Base-by-base conservation (phyloP, 306 rosid genomes). In the Cicer yamashitae region DNA sequence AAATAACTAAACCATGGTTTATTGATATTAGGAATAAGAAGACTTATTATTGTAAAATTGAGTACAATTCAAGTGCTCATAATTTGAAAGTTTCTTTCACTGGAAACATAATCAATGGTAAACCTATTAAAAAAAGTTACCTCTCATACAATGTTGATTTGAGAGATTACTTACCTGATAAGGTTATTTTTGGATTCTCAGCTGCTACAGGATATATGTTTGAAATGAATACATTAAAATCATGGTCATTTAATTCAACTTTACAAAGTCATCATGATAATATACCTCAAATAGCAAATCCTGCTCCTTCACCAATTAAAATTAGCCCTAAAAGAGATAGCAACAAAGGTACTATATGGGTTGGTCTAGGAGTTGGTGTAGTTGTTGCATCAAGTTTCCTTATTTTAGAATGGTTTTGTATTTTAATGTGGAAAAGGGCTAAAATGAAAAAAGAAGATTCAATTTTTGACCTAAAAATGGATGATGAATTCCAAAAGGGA, bases 211-310 rank as follows among this genome's bases (percentile, higher is more conserved):
- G 72, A 46, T 30, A 44, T 9, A 7, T 45, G 72, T 45, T 67
- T 47, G 72, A 67, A 39, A 67, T 67, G 72, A 45, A 67, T 67
- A 67, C 40, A 13, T 3, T 67, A 47, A 47, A 18, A n/a, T 45
- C 72, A 22, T 67, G 72, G 72, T 67, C 56, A 22, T 67, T 67
- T 17, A 22, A 67, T 67, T 67, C 72, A 47, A 67, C 20, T 67
- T 67, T 67, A 45, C 41, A 45, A 7, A 22, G 43, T 15, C 12
- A 9, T 47, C 52, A 39, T 14, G 30, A 67, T 12, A 4, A 45
- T 18, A 67, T 5, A 6, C 45, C 71, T 3, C 15, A 25, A 39
- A 63, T 63, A 7, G 1, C 71, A 10, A 67, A 45, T 12, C 56
- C 53, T 7, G 25, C 8, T 11, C 71, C 71, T 67, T 67, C 72